Conservation (phyloP, 2,329 filamentous ascomycete genomes). For the Lanzia echinophila region DNA sequence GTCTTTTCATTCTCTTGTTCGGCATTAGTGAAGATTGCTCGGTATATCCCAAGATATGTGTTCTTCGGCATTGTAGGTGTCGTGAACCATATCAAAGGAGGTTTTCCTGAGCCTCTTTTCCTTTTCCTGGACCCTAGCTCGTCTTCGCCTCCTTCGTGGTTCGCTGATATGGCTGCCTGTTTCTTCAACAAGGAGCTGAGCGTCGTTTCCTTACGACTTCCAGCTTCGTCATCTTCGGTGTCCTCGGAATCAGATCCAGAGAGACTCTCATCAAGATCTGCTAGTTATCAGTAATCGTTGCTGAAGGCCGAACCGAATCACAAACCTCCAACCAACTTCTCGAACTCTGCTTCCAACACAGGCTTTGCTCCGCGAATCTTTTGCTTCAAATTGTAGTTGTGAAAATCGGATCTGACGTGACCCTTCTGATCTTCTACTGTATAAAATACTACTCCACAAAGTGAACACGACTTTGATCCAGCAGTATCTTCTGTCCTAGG, state of each 20-base stretch:
- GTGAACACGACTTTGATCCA: constrained; percentile 68
- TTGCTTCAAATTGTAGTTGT: constrained; percentile 91
- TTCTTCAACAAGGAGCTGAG: constrained; percentile 73
- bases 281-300: constrained; percentile 13
- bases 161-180: constrained; percentile 64
- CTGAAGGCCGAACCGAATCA: background rate
- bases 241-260: constrained; percentile 76
- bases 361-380: constrained; percentile 68
- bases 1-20: constrained; percentile 60
- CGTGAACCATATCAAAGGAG: constrained; percentile 79
- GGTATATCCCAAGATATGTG: constrained; percentile 78
- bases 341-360: constrained; percentile 77
- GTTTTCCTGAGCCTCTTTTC: constrained; percentile 54
- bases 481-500: constrained; percentile 37
- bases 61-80: constrained; percentile 70
- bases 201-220: constrained; percentile 56
- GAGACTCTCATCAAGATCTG: constrained; percentile 78
- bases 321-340: constrained; percentile 63
- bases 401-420: constrained; percentile 84
- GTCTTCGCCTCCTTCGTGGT: constrained; percentile 40
- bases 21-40: constrained; percentile 65
- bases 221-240: constrained; percentile 58
- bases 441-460: constrained; percentile 68
- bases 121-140: constrained; percentile 41
- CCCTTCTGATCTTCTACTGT: constrained; percentile 73